Evolutionary conservation across 805 yeast species (phyloP).

Genomic region (Kluyveromyces siamensis): DNA sequence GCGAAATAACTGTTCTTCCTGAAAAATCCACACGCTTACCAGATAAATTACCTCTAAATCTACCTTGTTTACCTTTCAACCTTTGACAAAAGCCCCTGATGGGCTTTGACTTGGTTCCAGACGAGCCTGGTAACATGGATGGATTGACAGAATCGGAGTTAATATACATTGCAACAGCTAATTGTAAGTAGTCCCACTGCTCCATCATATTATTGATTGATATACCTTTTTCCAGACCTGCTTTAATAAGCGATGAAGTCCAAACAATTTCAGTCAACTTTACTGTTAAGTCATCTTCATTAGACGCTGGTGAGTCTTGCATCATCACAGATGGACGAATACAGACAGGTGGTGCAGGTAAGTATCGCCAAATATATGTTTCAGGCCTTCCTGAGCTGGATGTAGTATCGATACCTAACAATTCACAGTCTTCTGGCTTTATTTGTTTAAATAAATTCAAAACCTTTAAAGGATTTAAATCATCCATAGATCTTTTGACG

Average conservation of each 20-base stretch:
- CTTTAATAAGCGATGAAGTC: constrained; percentile 89
- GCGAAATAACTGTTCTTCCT: constrained; percentile 96
- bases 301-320: constrained; percentile 82
- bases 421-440: constrained; percentile 79
- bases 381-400: constrained; percentile 84
- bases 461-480: constrained; percentile 86
- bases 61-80: constrained; percentile 95
- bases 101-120: constrained; percentile 52
- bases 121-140: constrained; percentile 62
- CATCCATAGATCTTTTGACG: constrained; percentile 81
- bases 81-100: constrained; percentile 96
- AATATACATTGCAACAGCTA: constrained; percentile 94
- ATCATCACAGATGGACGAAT: constrained; percentile 93
- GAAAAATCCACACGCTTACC: constrained; percentile 99
- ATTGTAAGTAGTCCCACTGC: constrained; percentile 96
- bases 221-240: constrained; percentile 92
- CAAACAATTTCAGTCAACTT: constrained; percentile 93
- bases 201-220: constrained; percentile 92
- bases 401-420: constrained; percentile 81
- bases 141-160: constrained; percentile 90
- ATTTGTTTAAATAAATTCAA: constrained; percentile 81
- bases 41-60: constrained; percentile 94
- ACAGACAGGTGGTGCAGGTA: constrained; percentile 99
- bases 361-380: constrained; percentile 91
- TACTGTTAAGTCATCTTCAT: constrained; percentile 95